phyloP scores from a whole-genome alignment of 1,284 basidiomycete genomes.

The Vanrija pseudolonga region DNA sequence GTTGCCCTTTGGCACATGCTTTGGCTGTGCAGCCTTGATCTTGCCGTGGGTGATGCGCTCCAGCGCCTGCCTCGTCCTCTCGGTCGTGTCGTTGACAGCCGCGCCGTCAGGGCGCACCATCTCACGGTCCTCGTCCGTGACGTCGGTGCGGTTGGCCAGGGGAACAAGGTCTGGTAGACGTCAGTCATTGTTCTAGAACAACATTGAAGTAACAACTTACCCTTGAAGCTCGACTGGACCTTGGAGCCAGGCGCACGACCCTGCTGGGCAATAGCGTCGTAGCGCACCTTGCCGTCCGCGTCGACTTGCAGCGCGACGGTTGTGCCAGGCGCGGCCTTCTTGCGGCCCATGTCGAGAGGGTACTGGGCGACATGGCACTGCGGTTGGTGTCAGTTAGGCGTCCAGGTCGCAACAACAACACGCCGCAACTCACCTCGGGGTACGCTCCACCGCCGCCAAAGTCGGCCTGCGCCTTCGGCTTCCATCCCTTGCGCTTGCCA shows the following conservation, averaged over 20 bases:
- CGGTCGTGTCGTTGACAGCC: slow-evolving; percentile 79
- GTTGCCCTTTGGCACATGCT: slow-evolving; percentile 62
- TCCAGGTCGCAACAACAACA: no score
- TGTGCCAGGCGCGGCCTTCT: slow-evolving; percentile 87
- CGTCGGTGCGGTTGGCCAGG: slow-evolving; percentile 79
- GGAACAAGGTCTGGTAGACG: slow-evolving; percentile 74
- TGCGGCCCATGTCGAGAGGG: slow-evolving; percentile 89
- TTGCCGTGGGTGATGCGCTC: slow-evolving; percentile 92
- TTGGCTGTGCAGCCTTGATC: slow-evolving; percentile 92
- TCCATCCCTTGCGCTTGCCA: slow-evolving; percentile 81
- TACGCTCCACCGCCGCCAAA: slow-evolving; percentile 93
- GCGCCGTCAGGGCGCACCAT: slow-evolving; percentile 93
- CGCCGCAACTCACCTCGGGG: slow-evolving; percentile 60
- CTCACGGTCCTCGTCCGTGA: slow-evolving; percentile 65
- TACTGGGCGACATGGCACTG: slow-evolving; percentile 93
- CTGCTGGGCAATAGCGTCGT: slow-evolving; percentile 94
- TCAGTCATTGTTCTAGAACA: slow-evolving; percentile 2
- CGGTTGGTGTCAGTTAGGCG: slow-evolving; percentile 10
- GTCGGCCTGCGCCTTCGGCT: slow-evolving; percentile 73
- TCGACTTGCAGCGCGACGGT: slow-evolving; percentile 96
- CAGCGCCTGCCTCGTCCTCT: slow-evolving; percentile 82
- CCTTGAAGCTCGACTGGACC: slow-evolving; percentile 91
- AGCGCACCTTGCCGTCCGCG: slow-evolving; percentile 90
- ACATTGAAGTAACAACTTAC: slow-evolving; percentile 29
- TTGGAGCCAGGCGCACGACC: slow-evolving; percentile 80